Percentiles rank a stretch among this genome's conserved stretches.
Conservation (phyloP, 768 basidiomycete species). For the Paxillus ammoniavirescens region DNA sequence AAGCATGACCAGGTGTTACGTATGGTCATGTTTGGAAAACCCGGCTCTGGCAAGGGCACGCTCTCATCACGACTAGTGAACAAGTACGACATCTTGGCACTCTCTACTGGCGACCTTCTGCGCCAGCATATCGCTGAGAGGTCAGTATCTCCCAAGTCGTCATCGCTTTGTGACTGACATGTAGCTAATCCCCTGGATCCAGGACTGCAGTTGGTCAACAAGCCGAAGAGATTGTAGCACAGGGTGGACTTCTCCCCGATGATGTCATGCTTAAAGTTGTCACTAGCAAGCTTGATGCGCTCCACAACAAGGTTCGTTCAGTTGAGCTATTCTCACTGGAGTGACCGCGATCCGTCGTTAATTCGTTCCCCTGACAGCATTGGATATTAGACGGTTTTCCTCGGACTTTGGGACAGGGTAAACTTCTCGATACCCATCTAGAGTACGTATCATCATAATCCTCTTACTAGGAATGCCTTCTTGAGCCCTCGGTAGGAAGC, state of each 20-base stretch:
- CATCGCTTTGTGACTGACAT: not conserved
- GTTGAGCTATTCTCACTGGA: not conserved
- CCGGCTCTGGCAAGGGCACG: constrained; percentile 83
- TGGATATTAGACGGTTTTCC: constrained; percentile 96
- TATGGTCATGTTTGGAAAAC: constrained; percentile 60
- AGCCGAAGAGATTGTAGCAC: constrained; percentile 78
- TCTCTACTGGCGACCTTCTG: constrained; percentile 85
- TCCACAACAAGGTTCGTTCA: constrained; percentile 61
- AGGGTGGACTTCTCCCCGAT: constrained; percentile 75
- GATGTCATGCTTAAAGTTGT: constrained; percentile 78
- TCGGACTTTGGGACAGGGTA: constrained; percentile 81
- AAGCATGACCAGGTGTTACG: constrained; percentile 33
- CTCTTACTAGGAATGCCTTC: not conserved
- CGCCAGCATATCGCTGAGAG: constrained; percentile 77
- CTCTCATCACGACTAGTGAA: constrained; percentile 70
- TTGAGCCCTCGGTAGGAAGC: constrained; percentile 42
- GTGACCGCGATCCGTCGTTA: not conserved
- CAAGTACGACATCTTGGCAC: constrained; percentile 74
- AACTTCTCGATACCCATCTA: constrained; percentile 74
- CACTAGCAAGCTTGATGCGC: constrained; percentile 62
- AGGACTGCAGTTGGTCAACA: constrained; percentile 70
- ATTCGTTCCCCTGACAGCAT: constrained; percentile 44
- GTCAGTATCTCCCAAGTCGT: constrained; percentile 1
- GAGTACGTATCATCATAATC: constrained; percentile 41
- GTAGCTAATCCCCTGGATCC: constrained; percentile 1